Evolutionary conservation across 306 rosid genomes (phyloP).

Genomic region (Castanopsis chinensis): DNA sequence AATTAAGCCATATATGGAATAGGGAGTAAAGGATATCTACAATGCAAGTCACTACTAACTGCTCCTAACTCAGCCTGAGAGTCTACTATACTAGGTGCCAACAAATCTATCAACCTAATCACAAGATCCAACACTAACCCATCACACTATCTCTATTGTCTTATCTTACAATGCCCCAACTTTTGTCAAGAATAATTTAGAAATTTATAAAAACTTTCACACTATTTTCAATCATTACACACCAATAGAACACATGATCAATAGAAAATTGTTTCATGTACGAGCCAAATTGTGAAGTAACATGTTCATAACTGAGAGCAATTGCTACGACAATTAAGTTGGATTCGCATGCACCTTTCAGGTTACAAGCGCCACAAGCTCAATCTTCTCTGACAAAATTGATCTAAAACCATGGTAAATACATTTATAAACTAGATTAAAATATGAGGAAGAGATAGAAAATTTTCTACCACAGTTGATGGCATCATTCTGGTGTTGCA

Average conservation of each 20-base stretch:
- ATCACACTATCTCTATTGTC: not conserved
- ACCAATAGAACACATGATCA: not conserved
- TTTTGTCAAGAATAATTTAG: not conserved
- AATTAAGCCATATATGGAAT: too few relatives aligned
- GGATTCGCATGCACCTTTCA: not conserved
- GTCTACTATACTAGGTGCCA: not conserved
- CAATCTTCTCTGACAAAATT: conserved; percentile 1
- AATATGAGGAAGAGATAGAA: not conserved
- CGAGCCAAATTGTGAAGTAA: not conserved
- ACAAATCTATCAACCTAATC: not conserved
- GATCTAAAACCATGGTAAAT: not conserved
- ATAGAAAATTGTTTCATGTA: not conserved
- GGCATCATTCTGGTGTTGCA: not conserved
- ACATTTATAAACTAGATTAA: not conserved
- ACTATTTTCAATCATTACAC: not conserved
- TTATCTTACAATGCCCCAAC: not conserved
- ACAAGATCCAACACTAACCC: not conserved
- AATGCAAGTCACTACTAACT: too few relatives aligned
- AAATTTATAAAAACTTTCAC: not conserved
- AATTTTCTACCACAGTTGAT: not conserved
- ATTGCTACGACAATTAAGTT: not conserved
- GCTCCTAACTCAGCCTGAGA: too few relatives aligned
- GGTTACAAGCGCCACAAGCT: conserved; percentile 6
- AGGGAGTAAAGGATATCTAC: too few relatives aligned
- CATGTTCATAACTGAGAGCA: not conserved